A percentile compares a stretch with the other conserved stretches of the same genome.
These are phyloP conservation scores for Penicillium malachiteum DNA, from an alignment of 495 filamentous ascomycete genomes.

Conservation along the genomic window DNA sequence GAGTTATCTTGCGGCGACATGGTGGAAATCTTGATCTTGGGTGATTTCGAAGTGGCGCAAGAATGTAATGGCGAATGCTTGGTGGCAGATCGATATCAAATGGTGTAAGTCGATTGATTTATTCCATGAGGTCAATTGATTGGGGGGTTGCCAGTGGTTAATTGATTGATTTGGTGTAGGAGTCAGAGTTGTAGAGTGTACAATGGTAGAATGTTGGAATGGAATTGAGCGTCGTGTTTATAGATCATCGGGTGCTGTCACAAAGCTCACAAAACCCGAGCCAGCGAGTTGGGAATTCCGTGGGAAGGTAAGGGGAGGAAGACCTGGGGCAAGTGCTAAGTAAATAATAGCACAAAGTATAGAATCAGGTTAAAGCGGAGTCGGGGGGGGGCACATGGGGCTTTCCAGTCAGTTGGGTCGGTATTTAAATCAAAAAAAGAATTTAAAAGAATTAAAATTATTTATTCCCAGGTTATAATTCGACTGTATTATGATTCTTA, in stretches of 20 bases:
- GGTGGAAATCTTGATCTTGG: neutral
- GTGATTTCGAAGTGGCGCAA: conserved; percentile 11
- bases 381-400: conserved; percentile 1
- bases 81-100: conserved; percentile 15
- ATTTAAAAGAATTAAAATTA: too few relatives aligned
- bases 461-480: too few relatives aligned
- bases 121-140: neutral
- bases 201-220: too few relatives aligned
- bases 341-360: neutral
- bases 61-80: conserved; percentile 17
- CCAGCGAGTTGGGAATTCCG: neutral
- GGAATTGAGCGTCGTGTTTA: neutral
- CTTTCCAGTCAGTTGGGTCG: neutral
- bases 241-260: neutral
- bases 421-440: neutral
- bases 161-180: too few relatives aligned
- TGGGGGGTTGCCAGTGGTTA: too few relatives aligned
- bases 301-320: neutral
- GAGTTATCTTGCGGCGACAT: conserved; percentile 31
- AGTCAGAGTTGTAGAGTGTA: too few relatives aligned
- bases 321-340: neutral
- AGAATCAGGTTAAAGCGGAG: neutral
- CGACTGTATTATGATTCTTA: neutral
- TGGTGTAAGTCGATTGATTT: neutral
- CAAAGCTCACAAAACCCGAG: neutral